Base-by-base conservation (phyloP, 176 grass and related monocot genomes). In the Microstegium vimineum region DNA sequence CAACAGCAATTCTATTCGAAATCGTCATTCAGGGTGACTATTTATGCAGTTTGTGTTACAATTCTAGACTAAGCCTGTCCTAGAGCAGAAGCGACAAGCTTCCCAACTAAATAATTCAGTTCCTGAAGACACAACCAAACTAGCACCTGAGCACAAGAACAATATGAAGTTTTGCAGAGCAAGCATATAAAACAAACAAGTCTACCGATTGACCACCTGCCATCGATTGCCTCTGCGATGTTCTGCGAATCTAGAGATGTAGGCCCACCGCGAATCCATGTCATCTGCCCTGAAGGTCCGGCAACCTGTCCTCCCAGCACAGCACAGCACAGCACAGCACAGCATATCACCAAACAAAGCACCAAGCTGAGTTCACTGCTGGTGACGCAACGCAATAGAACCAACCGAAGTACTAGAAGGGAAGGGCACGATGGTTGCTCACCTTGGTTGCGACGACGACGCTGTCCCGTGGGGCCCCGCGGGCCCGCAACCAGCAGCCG, bases 281-380 rank as follows among this genome's bases (percentile, higher is more conserved):
- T 89, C 95, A 98, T 94, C 74, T 94, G 90, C 9, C 92, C 95
- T 8, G 95, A 98, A 45, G 95, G 95, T 47, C 95, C 95, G 0
- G 95, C 71, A 17, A 94, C 90, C 95, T 98, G 30, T 64, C 16
- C 62, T 32, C 73, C 51, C 22, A 63, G 41, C 49, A 33, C 41
- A 87, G 52, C 59, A 23, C n/a, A n/a, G n/a, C n/a, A n/a, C n/a
- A n/a, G n/a, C n/a, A n/a, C n/a, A n/a, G n/a, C n/a, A n/a, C n/a
- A n/a, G n/a, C n/a, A n/a, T n/a, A n/a, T 40, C 56, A 18, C 68
- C 22, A 52, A 83, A 11, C 33, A 69, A 31, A 0, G 12, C 33
- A 37, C 5, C 10, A 12, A 74, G 25, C 32, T 62, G 32, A 70
- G 66, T 73, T 66, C 31, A 49, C 63, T 49, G 28, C 56, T 26